Percentiles rank a stretch among this genome's conserved stretches.
phyloP scores from a whole-genome alignment of 2,329 filamentous ascomycete species.

The Alternaria arborescens region DNA sequence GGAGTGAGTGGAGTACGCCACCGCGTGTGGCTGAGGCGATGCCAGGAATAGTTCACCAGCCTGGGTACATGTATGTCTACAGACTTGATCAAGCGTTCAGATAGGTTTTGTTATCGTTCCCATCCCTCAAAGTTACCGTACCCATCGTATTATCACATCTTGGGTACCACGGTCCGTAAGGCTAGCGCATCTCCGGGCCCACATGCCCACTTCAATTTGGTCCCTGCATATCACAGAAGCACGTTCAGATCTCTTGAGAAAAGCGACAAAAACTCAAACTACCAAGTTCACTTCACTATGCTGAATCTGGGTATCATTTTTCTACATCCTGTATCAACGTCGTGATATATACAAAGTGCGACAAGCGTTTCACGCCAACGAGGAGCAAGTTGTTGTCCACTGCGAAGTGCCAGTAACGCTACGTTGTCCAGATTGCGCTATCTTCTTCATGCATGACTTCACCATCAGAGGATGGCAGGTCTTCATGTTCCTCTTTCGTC shows the following conservation, averaged over 20 bases:
- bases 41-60: neutral
- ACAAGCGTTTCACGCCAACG: neutral
- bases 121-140: neutral
- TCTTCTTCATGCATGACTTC: conserved; percentile 28
- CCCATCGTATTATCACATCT: neutral
- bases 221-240: conserved; percentile 34
- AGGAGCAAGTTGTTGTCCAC: neutral
- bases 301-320: conserved; percentile 21
- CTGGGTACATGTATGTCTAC: neutral
- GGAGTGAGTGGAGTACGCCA: conserved; percentile 25
- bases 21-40: conserved; percentile 6
- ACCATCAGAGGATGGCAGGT: conserved; percentile 44
- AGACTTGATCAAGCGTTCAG: neutral
- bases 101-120: neutral
- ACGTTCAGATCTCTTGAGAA: conserved; percentile 4
- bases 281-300: neutral
- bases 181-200: conserved; percentile 13
- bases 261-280: neutral
- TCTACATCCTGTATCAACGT: neutral
- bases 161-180: neutral
- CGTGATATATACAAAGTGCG: neutral
- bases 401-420: conserved; percentile 5
- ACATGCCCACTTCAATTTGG: conserved; percentile 6
- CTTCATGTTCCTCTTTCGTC: conserved; percentile 52
- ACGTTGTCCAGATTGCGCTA: conserved; percentile 35